phyloP scores from a whole-genome alignment of 2,329 filamentous ascomycete genomes.

The Teratosphaeriaceae sp. region DNA sequence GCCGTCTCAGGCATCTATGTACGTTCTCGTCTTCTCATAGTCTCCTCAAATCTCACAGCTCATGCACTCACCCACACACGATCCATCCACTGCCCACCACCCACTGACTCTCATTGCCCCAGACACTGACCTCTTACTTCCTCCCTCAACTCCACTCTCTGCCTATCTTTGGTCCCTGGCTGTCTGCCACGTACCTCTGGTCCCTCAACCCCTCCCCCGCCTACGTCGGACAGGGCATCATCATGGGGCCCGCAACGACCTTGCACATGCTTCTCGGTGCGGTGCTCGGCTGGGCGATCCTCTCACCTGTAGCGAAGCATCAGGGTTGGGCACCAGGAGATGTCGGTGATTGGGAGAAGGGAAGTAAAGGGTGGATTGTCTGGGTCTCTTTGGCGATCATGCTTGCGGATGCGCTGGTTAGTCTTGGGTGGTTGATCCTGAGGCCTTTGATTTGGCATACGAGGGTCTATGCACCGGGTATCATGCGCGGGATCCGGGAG shows the following conservation, averaged over 20 bases:
- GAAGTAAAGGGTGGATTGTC: conserved; percentile 97
- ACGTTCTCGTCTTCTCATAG: conserved; percentile 17
- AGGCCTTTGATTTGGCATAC: conserved; percentile 52
- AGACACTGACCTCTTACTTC: conserved; percentile 86
- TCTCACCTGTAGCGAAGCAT: conserved; percentile 81
- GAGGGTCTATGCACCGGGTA: conserved; percentile 31
- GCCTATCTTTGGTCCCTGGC: conserved; percentile 71
- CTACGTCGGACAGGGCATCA: conserved; percentile 94
- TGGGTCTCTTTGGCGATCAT: conserved; percentile 96
- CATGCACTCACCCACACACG: too few relatives aligned
- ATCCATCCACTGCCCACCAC: too few relatives aligned
- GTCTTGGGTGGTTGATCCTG: conserved; percentile 69
- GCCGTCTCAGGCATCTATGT: conserved; percentile 49
- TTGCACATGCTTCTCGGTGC: conserved; percentile 93
- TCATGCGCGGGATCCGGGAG: conserved; percentile 21
- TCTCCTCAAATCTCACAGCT: too few relatives aligned
- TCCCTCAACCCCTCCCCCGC: conserved; percentile 94
- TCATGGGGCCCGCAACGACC: conserved; percentile 95
- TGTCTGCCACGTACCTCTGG: conserved; percentile 85
- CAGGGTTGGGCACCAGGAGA: conserved; percentile 84
- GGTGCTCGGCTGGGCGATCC: conserved; percentile 78
- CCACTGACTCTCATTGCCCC: background rate
- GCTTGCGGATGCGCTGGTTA: conserved; percentile 88
- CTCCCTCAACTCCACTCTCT: conserved; percentile 75
- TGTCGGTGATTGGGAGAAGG: conserved; percentile 81